These are phyloP conservation scores for Mortierella polycephala DNA, from an alignment of 371 early-diverging fungal genomes.

Conservation along the genomic window DNA sequence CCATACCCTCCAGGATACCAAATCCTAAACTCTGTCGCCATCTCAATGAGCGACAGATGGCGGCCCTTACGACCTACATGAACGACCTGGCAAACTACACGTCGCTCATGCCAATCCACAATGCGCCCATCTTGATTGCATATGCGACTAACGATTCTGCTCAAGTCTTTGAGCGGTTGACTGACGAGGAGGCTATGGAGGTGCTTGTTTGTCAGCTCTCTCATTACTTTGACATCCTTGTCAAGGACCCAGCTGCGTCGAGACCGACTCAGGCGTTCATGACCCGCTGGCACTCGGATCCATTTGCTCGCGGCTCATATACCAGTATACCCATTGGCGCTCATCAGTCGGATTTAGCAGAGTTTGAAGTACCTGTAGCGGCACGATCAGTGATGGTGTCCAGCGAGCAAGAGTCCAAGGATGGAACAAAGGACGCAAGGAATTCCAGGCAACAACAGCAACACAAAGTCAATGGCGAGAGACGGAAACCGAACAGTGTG, in stretches of 20 bases:
- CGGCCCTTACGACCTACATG: slow-evolving; percentile 41
- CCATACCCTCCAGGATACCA: slow-evolving; percentile 45
- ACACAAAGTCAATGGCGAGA: not conserved
- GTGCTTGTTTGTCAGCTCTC: slow-evolving; percentile 47
- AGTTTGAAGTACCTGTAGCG: slow-evolving; percentile 50
- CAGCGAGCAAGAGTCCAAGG: slow-evolving; percentile 1
- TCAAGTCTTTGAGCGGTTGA: slow-evolving; percentile 37
- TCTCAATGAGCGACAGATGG: slow-evolving; percentile 43
- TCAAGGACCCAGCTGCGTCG: slow-evolving; percentile 19
- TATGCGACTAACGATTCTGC: slow-evolving; percentile 49
- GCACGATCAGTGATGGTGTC: slow-evolving; percentile 20
- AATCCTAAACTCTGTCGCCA: slow-evolving; percentile 43
- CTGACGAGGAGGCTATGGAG: slow-evolving; percentile 43
- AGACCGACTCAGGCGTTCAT: slow-evolving; percentile 29
- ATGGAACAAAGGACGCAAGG: not conserved
- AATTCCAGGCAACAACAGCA: not conserved
- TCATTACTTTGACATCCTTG: slow-evolving; percentile 39
- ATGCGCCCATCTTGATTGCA: slow-evolving; percentile 39
- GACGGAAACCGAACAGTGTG: not conserved
- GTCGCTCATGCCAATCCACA: slow-evolving; percentile 53
- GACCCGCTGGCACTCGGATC: slow-evolving; percentile 50
- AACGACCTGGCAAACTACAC: slow-evolving; percentile 51
- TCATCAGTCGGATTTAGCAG: slow-evolving; percentile 44
- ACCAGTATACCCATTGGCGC: slow-evolving; percentile 53
- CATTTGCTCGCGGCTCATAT: slow-evolving; percentile 48